Base-by-base conservation (phyloP, 306 rosid species). In the Quercus rubra region DNA sequence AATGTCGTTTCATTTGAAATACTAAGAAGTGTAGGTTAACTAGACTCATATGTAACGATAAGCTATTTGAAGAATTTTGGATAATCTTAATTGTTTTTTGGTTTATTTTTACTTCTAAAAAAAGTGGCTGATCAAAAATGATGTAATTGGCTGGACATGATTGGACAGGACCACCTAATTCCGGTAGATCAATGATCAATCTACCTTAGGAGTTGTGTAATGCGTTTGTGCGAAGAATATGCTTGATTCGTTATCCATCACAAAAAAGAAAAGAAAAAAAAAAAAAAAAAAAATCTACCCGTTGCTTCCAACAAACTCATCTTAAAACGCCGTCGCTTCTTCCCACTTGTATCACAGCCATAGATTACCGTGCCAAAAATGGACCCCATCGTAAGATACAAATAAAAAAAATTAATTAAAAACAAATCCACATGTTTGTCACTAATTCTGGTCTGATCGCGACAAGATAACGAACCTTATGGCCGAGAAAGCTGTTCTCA, bases 381-480 rank as follows among this genome's bases (percentile, higher is more conserved):
- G 54, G 5, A 64, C 72, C 79, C 82, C 87, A 78, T 80, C 68
- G 72, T 70, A 62, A 67, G 79, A 79, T 69, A 67, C 82, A 71
- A 77, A 56, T 46, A 75, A 55, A 20, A 23, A 23, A 79, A 62
- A 64, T 46, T 33, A 33, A 33, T 33, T 33, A 41, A 41, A 11
- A 43, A 43, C 0, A 46, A 0, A 49, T 81, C 84, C 86, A 77
- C 59, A 68, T n/a, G 52, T 76, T 19, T 57, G 43, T 61, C 35
- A 74, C 59, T 21, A 38, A 63, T 21, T 30, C 74, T 74, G 67
- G 59, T 75, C 70, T 55, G 72, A 78, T 82, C 77, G 79, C 84
- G 90, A 84, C 87, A 73, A 87, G 83, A 76, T 61, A 58, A 77
- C 85, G 92, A 81, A 85, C 85, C 92, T 82, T 74, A 78, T 81